phyloP scores from a whole-genome alignment of 208 protist species.

The Trypanosoma congolense region DNA sequence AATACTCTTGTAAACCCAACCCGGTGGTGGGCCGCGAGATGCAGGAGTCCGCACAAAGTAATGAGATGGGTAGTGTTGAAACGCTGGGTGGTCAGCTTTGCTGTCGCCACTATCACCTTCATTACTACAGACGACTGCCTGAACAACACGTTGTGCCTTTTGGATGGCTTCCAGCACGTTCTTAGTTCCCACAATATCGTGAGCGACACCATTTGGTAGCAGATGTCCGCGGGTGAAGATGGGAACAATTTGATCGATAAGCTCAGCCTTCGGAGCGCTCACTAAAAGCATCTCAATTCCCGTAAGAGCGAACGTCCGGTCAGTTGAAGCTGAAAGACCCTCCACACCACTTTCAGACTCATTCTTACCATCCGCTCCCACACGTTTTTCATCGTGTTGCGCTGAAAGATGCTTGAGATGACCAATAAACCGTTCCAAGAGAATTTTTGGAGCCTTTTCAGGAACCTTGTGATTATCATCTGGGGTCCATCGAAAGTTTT shows the following conservation, averaged over 20 bases:
- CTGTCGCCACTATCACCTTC: not conserved
- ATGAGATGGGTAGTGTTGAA: slow-evolving; percentile 53
- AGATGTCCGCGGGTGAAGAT: slow-evolving; percentile 51
- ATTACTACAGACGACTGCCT: slow-evolving; percentile 1
- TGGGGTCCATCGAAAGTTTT: slow-evolving; percentile 38
- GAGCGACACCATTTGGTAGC: slow-evolving; percentile 32
- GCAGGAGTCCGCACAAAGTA: slow-evolving; percentile 45
- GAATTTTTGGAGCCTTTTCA: slow-evolving; percentile 49
- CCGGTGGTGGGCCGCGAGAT: slow-evolving; percentile 42
- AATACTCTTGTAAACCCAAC: slow-evolving; percentile 60
- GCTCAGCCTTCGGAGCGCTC: slow-evolving; percentile 39
- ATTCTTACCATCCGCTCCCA: not conserved
- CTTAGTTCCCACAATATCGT: slow-evolving; percentile 43
- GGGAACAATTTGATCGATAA: slow-evolving; percentile 57
- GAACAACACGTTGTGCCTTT: slow-evolving; percentile 32
- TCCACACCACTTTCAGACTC: not conserved
- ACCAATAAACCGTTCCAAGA: slow-evolving; percentile 37
- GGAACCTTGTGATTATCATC: slow-evolving; percentile 29
- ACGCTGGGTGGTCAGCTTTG: slow-evolving; percentile 32
- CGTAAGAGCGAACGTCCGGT: slow-evolving; percentile 44
- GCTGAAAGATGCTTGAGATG: slow-evolving; percentile 32
- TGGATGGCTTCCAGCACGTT: slow-evolving; percentile 53
- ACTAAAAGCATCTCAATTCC: slow-evolving; percentile 52
- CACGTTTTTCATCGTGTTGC: not conserved
- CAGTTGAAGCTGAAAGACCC: slow-evolving; percentile 22